These are phyloP conservation scores for Lasiosphaeria hispida DNA, from an alignment of 495 filamentous ascomycete species.

Conservation along the genomic window DNA sequence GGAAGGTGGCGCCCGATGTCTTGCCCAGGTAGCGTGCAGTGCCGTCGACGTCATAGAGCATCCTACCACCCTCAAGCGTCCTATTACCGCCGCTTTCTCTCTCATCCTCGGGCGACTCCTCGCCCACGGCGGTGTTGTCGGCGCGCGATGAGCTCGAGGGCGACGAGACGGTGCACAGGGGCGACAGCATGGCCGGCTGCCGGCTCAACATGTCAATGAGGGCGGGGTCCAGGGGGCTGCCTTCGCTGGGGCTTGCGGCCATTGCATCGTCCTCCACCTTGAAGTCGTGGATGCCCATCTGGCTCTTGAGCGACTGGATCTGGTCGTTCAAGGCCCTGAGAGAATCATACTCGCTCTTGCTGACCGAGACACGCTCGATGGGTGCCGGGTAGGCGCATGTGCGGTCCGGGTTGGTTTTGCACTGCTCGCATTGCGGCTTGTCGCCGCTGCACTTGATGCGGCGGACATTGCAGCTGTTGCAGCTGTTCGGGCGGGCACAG, in stretches of 20 bases:
- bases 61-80: slow-evolving; percentile 23
- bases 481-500: slow-evolving; percentile 23
- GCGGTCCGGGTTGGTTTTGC: slow-evolving; percentile 22
- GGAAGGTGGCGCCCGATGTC: slow-evolving; percentile 40
- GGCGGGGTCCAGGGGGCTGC: no score
- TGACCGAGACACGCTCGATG: slow-evolving; percentile 30
- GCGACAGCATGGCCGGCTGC: no score
- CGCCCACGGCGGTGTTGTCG: background rate
- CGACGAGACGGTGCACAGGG: background rate
- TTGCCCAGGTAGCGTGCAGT: slow-evolving; percentile 36
- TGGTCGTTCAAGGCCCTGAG: background rate
- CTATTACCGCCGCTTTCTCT: background rate
- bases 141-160: background rate
- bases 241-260: no score
- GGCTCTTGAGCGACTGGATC: no score
- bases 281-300: no score
- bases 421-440: slow-evolving; percentile 33
- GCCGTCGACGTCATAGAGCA: slow-evolving; percentile 36
- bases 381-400: slow-evolving; percentile 35
- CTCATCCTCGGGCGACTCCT: background rate
- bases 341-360: slow-evolving; percentile 26
- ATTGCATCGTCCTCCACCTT: no score
- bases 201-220: no score
- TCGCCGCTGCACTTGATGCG: slow-evolving; percentile 45
- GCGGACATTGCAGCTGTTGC: slow-evolving; percentile 45